Base-by-base conservation (phyloP, 257 asterid species). In the Solanum rostratum region DNA sequence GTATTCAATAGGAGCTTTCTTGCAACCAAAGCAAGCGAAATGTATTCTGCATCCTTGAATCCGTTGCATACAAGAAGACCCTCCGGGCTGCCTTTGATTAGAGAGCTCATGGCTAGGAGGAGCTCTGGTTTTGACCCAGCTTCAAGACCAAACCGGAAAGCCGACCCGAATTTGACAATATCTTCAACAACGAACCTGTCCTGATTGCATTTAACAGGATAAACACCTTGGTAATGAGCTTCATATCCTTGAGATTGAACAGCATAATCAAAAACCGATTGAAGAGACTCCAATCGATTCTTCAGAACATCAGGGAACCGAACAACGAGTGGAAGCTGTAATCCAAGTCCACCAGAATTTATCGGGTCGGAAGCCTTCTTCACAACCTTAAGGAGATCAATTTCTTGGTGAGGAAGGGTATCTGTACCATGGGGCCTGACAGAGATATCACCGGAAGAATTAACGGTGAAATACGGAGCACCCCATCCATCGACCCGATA, bases 51-150 rank as follows among this genome's bases (percentile, higher is more conserved):
- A 90, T 97, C 99, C 87, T 97, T 97, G 86, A 97, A 97, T 29
- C 99, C 99, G 71, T 97, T 97, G 91, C 99, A 95, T 19, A 97
- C 88, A 68, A 97, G 57, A 29, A 97, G 92, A 27, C 94, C 96
- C 49, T 97, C 98, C 0, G 92, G 86, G 83, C 97, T 92, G 7
- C 99, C 99, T 24, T 91, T 91, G 80, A 95, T 91, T 45, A 97
- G 93, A 79, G 94, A 87, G 90, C 94, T 95, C 99, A 97, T 97
- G 9, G 98, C 99, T 4, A 97, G 37, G 13, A 97, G 97, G 71
- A 97, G 99, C 90, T 97, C 99, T 1, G 99, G 99, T 68, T 97
- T 95, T 16, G 99, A 97, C 13, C 99, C 99, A 18, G 99, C 98
- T 71, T 97, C 98, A 20, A 95, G 90, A 78, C 99, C 99, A 85